Evolutionary conservation across 495 filamentous ascomycete species (phyloP).

Genomic region (Hyaloscypha finlandica): DNA sequence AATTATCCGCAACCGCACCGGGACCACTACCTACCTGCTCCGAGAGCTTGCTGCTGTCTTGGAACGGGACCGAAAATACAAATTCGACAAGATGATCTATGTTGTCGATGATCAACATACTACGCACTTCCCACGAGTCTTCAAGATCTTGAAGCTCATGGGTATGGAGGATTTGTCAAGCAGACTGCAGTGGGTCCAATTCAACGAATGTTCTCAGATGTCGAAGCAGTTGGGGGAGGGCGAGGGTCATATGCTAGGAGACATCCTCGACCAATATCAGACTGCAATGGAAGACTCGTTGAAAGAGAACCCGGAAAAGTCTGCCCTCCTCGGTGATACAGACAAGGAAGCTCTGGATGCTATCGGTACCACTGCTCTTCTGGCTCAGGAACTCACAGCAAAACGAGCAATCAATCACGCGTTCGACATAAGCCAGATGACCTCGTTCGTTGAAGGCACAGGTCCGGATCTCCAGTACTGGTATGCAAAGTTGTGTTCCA

Average conservation of each 20-base stretch:
- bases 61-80: constrained; percentile 54
- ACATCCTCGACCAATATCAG: constrained; percentile 57
- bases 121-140: constrained; percentile 65
- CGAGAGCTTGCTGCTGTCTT: constrained; percentile 70
- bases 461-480: constrained; percentile 72
- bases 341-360: constrained; percentile 38
- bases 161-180: constrained; percentile 60
- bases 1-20: constrained; percentile 67
- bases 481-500: constrained; percentile 67
- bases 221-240: constrained; percentile 67
- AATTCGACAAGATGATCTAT: constrained; percentile 79
- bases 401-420: constrained; percentile 69
- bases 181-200: constrained; percentile 70
- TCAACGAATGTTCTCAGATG: constrained; percentile 74
- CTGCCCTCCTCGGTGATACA: constrained; percentile 40
- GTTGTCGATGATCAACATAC: constrained; percentile 72
- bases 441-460: constrained; percentile 70
- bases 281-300: constrained; percentile 57
- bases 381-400: constrained; percentile 72
- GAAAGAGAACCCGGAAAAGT: constrained; percentile 55
- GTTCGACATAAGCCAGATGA: constrained; percentile 70
- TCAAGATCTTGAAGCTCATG: constrained; percentile 71
- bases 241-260: constrained; percentile 52
- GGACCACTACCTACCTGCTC: constrained; percentile 69
- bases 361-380: constrained; percentile 67